A percentile compares a stretch with the other conserved stretches of the same genome.
phyloP scores from a whole-genome alignment of 176 grass and related monocot genomes.

The Dendrocalamus sinicus region DNA sequence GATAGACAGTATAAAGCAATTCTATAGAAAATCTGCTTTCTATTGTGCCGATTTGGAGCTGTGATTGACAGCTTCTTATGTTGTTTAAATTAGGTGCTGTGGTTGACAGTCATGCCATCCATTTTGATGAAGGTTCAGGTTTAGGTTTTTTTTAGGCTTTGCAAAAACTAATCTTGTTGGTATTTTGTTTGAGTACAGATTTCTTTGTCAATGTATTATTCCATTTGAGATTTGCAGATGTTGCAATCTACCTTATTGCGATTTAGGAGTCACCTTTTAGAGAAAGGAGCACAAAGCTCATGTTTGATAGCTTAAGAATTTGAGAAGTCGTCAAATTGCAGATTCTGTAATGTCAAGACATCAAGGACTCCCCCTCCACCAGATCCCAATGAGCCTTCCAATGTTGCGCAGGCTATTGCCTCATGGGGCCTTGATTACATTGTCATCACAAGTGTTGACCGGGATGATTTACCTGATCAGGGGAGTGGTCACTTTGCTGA shows the following conservation, averaged over 20 bases:
- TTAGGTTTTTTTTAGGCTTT: not conserved
- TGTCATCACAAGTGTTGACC: conserved; percentile 95
- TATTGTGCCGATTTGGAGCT: not conserved
- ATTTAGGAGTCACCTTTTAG: conserved; percentile 18
- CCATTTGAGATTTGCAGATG: not conserved
- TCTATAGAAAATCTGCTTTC: not conserved
- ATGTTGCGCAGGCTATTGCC: conserved; percentile 96
- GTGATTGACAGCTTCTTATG: not conserved
- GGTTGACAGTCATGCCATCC: not conserved
- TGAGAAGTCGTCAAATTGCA: conserved; percentile 41
- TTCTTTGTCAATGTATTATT: not conserved
- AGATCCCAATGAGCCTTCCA: conserved; percentile 83
- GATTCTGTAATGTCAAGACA: conserved; percentile 99
- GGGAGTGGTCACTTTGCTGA: conserved; percentile 92
- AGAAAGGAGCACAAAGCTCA: not conserved
- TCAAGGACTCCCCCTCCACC: conserved; percentile 88
- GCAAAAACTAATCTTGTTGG: not conserved
- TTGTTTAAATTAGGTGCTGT: conserved; percentile 21
- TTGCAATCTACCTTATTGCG: not conserved
- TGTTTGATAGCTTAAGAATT: conserved; percentile 3
- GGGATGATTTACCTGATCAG: conserved; percentile 91
- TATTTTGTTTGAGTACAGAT: not conserved
- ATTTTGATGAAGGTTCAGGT: not conserved
- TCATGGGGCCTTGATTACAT: conserved; percentile 97
- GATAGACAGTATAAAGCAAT: conserved; percentile 1